Evolutionary conservation across 2,329 filamentous ascomycete species (phyloP).

Genomic region (Alternaria sp.): DNA sequence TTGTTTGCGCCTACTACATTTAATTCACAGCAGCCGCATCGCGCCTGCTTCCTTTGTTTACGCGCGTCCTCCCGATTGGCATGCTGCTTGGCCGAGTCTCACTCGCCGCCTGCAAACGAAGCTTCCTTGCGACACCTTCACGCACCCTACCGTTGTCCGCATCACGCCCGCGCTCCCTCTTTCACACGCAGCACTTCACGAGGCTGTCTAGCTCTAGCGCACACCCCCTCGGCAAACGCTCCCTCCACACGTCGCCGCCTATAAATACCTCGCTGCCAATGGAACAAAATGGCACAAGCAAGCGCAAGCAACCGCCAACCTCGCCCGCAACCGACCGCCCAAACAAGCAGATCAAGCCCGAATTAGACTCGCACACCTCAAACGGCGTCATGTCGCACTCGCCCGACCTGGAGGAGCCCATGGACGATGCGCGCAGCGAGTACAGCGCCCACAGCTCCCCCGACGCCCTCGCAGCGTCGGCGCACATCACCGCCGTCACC

Average conservation of each 20-base stretch:
- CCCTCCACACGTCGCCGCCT: slow-evolving; percentile 4
- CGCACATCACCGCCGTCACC: slow-evolving; percentile 51
- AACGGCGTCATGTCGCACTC: slow-evolving; percentile 36
- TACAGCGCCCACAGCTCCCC: slow-evolving; percentile 52
- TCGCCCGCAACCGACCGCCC: slow-evolving; percentile 57
- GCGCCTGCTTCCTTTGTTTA: slow-evolving; percentile 4
- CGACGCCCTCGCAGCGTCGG: slow-evolving; percentile 44
- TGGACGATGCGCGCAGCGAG: slow-evolving; percentile 35
- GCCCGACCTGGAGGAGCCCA: slow-evolving; percentile 41
- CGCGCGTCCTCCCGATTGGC: slow-evolving; percentile 15
- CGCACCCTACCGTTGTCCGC: slow-evolving; percentile 12
- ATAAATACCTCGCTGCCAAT: slow-evolving; percentile 42
- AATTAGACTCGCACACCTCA: slow-evolving; percentile 50
- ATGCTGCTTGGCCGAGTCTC: slow-evolving; percentile 41
- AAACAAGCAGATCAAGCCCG: slow-evolving; percentile 62
- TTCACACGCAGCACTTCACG: slow-evolving; percentile 2
- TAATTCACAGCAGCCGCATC: slow-evolving; percentile 10
- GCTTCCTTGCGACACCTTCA: slow-evolving; percentile 25
- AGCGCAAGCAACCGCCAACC: slow-evolving; percentile 63
- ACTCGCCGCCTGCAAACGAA: slow-evolving; percentile 40
- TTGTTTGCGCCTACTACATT: slow-evolving; percentile 7
- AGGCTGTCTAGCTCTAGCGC: slow-evolving; percentile 4
- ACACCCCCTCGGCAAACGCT: slow-evolving; percentile 13
- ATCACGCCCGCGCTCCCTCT: slow-evolving; percentile 6
- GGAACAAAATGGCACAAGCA: slow-evolving; percentile 59